Conservation (phyloP, 2,329 filamentous ascomycete species). For the Apiospora koreana region DNA sequence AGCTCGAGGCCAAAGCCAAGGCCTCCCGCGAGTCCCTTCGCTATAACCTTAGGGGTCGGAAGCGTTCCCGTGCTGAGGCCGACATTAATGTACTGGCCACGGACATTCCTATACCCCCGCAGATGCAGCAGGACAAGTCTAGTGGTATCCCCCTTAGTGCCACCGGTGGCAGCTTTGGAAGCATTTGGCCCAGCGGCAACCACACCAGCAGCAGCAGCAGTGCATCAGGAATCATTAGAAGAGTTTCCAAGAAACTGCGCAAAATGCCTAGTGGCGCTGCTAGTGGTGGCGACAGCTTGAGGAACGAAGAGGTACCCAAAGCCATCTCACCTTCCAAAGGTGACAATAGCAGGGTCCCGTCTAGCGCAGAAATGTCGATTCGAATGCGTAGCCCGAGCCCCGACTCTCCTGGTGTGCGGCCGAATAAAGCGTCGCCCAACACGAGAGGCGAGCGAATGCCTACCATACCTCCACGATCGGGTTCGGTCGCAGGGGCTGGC, state of each 20-base stretch:
- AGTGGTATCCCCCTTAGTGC: conserved; percentile 16
- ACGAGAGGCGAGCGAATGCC: background rate
- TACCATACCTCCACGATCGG: background rate
- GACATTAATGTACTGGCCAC: conserved; percentile 31
- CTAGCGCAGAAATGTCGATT: conserved; percentile 6
- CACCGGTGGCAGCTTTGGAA: conserved; percentile 13
- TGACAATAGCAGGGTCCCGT: background rate
- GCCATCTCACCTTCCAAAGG: background rate
- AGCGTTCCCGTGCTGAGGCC: conserved; percentile 44
- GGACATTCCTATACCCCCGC: conserved; percentile 2
- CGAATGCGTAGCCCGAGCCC: conserved; percentile 13
- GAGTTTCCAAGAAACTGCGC: conserved; percentile 54
- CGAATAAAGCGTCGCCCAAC: background rate
- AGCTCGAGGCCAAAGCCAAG: conserved; percentile 10
- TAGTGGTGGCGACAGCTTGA: conserved; percentile 16
- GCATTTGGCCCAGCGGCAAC: conserved; percentile 25
- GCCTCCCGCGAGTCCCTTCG: conserved; percentile 24
- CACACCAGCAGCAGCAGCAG: conserved; percentile 15
- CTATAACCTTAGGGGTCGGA: conserved; percentile 45
- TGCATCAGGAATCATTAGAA: conserved; percentile 23
- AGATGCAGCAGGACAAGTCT: conserved; percentile 13
- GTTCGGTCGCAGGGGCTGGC: background rate
- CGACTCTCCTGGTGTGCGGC: background rate
- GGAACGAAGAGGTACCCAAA: conserved; percentile 24
- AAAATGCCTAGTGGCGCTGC: conserved; percentile 40